Base-by-base conservation (phyloP, 2,329 filamentous ascomycete species). In the Calycina marina region DNA sequence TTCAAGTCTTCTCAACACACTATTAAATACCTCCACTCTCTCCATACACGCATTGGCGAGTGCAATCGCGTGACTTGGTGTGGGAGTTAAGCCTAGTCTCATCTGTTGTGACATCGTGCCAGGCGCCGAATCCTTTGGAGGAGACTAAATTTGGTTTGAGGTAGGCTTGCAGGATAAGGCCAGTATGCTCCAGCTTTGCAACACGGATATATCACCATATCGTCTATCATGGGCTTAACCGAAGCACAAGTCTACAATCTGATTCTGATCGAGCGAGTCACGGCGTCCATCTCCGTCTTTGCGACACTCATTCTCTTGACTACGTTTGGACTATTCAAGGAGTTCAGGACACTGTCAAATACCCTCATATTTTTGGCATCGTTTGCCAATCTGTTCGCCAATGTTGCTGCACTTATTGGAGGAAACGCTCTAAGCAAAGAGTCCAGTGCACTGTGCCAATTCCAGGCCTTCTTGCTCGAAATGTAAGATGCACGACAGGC, bases 261-360 rank as follows among this genome's bases (percentile, higher is more conserved):
- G 39, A 70, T 63, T 40, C 54, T 67, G 38, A 68, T 79, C 30
- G 79, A 84, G 53, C 67, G 81, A 24, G 58, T 67, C 10, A 74
- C 75, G 46, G 86, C 81, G 1, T 65, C 74, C 8, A 57, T 85
- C 27, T 88, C 81, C 0, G 54, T 88, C 0, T 32, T 77, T 1
- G 79, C 77, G 35, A 80, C 76, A 16, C 45, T 78, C 16, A 69
- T 85, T 49, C 76, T 85, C 45, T 71, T 88, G 31, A 45, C 59
- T 31, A 85, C 79, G 1, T 90, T 86, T 48, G 56, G 69, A 17
- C 54, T 56, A n/a, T 81, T 76, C 18, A 67, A 65, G 15, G 64
- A 66, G 4, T 88, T 88, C 50, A 76, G 80, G 46, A 86, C 85
- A 45, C 77, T 81, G 11, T 84, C 86, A 54, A 90, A 90, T 49